phyloP scores from a whole-genome alignment of 2,329 filamentous ascomycete species.

The Colletotrichum camelliae region DNA sequence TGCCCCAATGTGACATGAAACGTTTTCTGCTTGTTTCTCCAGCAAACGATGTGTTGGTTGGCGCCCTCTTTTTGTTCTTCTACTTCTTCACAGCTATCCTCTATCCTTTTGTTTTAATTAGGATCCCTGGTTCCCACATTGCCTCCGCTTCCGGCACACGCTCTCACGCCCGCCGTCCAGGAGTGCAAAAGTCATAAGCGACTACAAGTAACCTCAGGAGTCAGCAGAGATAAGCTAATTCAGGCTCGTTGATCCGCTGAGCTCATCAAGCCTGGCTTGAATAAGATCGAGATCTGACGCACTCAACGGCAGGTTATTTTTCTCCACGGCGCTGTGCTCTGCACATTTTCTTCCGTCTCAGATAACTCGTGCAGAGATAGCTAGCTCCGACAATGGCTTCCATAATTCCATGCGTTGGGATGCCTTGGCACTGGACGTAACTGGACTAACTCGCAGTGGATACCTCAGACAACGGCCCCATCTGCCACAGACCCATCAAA shows the following conservation, averaged over 20 bases:
- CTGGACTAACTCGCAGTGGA: background rate
- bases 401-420: background rate
- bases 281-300: background rate
- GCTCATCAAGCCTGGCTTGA: background rate
- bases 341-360: background rate
- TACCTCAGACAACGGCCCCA: background rate
- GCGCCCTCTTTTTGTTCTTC: background rate
- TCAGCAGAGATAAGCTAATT: background rate
- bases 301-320: background rate
- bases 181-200: background rate
- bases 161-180: background rate
- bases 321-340: background rate
- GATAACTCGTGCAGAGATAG: background rate
- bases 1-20: conserved; percentile 14
- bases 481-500: background rate
- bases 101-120: background rate
- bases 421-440: background rate
- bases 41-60: background rate
- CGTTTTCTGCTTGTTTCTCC: conserved; percentile 1
- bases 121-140: background rate
- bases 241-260: background rate
- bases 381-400: background rate
- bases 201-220: background rate
- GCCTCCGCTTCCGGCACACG: background rate
- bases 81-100: background rate